Conservation (phyloP, 805 yeast species). For the Brettanomyces bruxellensis region DNA sequence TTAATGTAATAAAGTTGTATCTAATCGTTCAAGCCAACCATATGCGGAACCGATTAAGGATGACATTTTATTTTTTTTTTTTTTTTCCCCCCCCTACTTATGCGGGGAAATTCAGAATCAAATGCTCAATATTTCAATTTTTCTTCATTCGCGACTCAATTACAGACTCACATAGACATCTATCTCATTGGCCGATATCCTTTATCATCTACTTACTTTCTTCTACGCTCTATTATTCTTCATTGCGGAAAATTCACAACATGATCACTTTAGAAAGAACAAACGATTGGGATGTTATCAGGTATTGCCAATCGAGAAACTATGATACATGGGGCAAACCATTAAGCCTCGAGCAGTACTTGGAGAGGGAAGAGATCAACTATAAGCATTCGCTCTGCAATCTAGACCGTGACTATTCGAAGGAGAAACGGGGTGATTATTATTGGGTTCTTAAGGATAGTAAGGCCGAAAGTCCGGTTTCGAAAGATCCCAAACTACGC, state of each 20-base stretch:
- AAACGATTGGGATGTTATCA: constrained; percentile 8
- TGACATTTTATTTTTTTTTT: no score
- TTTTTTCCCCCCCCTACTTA: no score
- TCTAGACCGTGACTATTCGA: constrained; percentile 9
- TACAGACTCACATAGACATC: no score
- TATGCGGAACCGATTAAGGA: no score
- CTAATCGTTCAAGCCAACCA: no score
- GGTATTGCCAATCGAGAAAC: constrained; percentile 16
- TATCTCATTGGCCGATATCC: no score
- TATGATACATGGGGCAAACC: constrained; percentile 19
- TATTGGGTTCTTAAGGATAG: constrained; percentile 21
- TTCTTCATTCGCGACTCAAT: no score
- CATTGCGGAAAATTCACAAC: neutral
- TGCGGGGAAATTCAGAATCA: no score
- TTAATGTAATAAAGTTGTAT: no score
- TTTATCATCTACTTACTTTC: no score
- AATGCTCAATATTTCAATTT: no score
- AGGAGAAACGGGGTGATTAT: constrained; percentile 12
- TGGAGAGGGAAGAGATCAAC: constrained; percentile 14
- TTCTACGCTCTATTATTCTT: neutral
- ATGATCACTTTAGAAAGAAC: constrained; percentile 12
- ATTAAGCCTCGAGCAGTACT: constrained; percentile 14
- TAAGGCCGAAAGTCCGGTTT: constrained; percentile 3
- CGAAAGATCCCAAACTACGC: neutral
- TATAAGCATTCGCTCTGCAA: constrained; percentile 13